Percentiles rank a stretch among this genome's conserved stretches.
These are phyloP conservation scores for Xylariaceae sp. DNA, from an alignment of 2,329 filamentous ascomycete genomes.

Conservation along the genomic window DNA sequence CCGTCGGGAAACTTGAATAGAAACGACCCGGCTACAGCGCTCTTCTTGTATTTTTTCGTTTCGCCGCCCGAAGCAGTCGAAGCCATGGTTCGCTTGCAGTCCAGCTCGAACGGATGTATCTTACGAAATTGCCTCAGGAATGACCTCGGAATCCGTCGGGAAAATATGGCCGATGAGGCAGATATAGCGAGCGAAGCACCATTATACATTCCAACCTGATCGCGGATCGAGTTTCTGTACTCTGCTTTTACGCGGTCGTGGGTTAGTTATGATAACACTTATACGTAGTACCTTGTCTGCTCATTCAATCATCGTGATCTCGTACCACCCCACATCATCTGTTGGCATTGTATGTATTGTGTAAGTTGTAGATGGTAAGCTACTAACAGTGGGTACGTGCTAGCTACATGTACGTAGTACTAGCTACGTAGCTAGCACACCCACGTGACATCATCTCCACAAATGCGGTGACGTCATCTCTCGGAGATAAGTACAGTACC, in stretches of 20 bases:
- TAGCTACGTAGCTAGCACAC: no score
- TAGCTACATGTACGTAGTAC: no score
- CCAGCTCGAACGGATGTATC: neutral
- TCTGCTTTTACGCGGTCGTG: no score
- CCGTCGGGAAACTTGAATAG: slow-evolving; percentile 49
- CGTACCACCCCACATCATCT: neutral
- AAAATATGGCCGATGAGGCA: neutral
- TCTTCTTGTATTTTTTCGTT: slow-evolving; percentile 33
- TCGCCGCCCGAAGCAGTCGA: slow-evolving; percentile 7
- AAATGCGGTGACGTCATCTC: neutral
- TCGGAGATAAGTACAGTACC: neutral
- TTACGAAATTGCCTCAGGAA: neutral
- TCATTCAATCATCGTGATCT: neutral
- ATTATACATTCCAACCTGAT: slow-evolving; percentile 17
- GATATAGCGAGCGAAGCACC: slow-evolving; percentile 7
- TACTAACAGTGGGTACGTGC: no score
- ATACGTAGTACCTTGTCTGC: no score
- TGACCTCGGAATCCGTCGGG: neutral
- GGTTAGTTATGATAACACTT: no score
- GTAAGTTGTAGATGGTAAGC: no score
- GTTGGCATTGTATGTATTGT: no score
- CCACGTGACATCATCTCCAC: no score
- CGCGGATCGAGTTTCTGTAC: neutral
- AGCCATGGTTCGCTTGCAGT: slow-evolving; percentile 21
- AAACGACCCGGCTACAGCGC: slow-evolving; percentile 53